A percentile compares a stretch with the other conserved stretches of the same genome.
These are phyloP conservation scores for Amanita rubescens DNA, from an alignment of 768 basidiomycete genomes.

Conservation along the genomic window DNA sequence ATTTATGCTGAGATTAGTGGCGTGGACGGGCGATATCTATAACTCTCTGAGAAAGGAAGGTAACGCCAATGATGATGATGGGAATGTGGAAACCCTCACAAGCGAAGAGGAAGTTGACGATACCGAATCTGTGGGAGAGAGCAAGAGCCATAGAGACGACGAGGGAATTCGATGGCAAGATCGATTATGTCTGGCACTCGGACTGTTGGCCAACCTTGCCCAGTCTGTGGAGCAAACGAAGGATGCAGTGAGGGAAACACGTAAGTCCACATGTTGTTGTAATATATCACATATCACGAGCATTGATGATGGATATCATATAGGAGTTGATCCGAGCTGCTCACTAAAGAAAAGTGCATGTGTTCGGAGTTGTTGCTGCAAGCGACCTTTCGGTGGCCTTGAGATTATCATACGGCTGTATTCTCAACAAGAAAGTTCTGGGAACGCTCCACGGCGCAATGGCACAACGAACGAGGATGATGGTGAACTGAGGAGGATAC, in stretches of 20 bases:
- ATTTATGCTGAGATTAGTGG: constrained; percentile 40
- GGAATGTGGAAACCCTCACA: constrained; percentile 10
- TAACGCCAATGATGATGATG: not conserved
- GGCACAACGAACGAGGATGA: not conserved
- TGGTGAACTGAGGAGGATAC: constrained; percentile 11
- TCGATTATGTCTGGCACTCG: constrained; percentile 66
- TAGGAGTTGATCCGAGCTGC: constrained; percentile 50
- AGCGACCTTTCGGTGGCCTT: constrained; percentile 35
- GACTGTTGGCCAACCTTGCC: constrained; percentile 69
- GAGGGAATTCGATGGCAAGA: constrained; percentile 46
- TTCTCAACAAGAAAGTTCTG: constrained; percentile 22
- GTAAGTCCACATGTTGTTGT: constrained; percentile 33
- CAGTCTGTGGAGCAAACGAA: constrained; percentile 49
- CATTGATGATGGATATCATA: not conserved
- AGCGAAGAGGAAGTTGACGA: constrained; percentile 14
- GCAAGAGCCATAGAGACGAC: not conserved
- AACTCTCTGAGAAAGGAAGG: constrained; percentile 7
- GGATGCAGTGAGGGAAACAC: constrained; percentile 34
- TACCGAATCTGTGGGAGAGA: constrained; percentile 8
- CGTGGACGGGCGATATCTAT: constrained; percentile 23
- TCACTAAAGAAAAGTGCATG: constrained; percentile 40
- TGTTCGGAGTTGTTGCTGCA: constrained; percentile 45
- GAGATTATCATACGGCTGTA: constrained; percentile 47
- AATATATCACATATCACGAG: not conserved
- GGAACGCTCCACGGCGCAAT: not conserved